Conservation (phyloP, 345 rosid genomes). For the Gossypium arboreum region DNA sequence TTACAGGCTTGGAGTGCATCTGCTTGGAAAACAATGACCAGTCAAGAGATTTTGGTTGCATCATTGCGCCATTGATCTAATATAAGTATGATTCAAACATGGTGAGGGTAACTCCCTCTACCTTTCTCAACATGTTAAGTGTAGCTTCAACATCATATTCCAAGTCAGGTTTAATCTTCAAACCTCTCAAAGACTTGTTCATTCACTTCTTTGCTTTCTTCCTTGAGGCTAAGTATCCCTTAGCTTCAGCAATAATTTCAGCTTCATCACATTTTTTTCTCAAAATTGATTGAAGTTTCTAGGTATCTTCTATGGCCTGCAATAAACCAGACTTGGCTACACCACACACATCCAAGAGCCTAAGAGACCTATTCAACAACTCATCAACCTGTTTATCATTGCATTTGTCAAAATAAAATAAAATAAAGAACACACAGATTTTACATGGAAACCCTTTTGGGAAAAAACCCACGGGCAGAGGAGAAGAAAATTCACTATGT, state of each 20-base stretch:
- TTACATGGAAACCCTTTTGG: too few species aligned
- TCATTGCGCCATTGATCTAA: slow-evolving; percentile 21
- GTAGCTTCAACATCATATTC: not conserved
- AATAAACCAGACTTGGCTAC: slow-evolving; percentile 25
- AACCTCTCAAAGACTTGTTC: not conserved
- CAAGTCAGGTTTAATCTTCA: not conserved
- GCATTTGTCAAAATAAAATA: not conserved
- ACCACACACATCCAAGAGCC: slow-evolving; percentile 34
- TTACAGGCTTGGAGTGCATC: slow-evolving; percentile 11
- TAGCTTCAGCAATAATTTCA: slow-evolving; percentile 9
- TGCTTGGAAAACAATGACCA: slow-evolving; percentile 24
- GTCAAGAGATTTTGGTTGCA: slow-evolving; percentile 4
- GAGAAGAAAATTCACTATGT: too few species aligned
- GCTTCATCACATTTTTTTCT: slow-evolving; percentile 21
- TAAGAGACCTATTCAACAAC: slow-evolving; percentile 35
- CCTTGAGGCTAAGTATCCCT: slow-evolving; percentile 12
- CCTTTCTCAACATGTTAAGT: slow-evolving; percentile 11
- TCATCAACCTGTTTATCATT: slow-evolving; percentile 19
- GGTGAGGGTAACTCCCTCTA: slow-evolving; percentile 2
- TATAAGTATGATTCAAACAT: slow-evolving; percentile 20
- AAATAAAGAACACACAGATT: too few species aligned
- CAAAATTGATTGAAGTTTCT: slow-evolving; percentile 25
- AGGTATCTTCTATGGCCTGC: slow-evolving; percentile 20
- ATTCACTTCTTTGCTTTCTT: slow-evolving; percentile 18
- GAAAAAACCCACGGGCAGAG: too few species aligned